Evolutionary conservation across 495 filamentous ascomycete genomes (phyloP), one percentile per base, ranked within the genome.

Genomic region (Friedmanniomyces simplex): DNA sequence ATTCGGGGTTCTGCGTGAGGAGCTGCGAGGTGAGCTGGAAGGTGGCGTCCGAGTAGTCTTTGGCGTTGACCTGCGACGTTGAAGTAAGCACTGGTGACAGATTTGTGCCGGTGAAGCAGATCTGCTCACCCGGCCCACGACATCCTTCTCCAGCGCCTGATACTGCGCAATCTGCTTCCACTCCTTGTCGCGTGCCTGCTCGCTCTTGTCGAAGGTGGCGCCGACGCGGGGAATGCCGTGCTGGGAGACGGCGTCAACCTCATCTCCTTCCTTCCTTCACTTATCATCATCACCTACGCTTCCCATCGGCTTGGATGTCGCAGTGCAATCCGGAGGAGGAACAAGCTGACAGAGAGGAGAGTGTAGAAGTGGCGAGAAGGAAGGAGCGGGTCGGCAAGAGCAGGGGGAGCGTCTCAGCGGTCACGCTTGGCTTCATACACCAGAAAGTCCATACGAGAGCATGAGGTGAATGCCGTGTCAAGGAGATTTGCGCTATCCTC

Each of bases 1-100:
- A 96, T 72, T 99, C 93, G 12, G 93, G 94, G 73, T 99, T 99
- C 63, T 81, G 79, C 34, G 77, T 81, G 51, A 99, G 77, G 52
- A 99, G 80, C 54, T 83, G 81, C 18, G 89, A 84, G 30, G 88
- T 94, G 58, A 89, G 78, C 53, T 80, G 73, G 63, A 96, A 78
- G 22, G 85, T 80, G 50, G 85, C 78, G 42, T 73, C 60, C 37
- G 81, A 81, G 74, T 82, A 88, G 63, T 85, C 73, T 60, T 74
- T 71, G 54, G 74, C 72, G 20, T 70, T 68, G 58, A 87, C 77
- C 78, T 84, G 61, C 18, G 49, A 8, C n/a, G 20, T 22, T 24
- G 7, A 43, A 13, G 3, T 43, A 3, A 43, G 39, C 39, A n/a
- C 28, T 32, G 28, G 28, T 32, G 28, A 32, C n/a, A 32, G 28